These are phyloP conservation scores for Mytilinidion resinicola DNA, from an alignment of 495 filamentous ascomycete species.

Conservation along the genomic window DNA sequence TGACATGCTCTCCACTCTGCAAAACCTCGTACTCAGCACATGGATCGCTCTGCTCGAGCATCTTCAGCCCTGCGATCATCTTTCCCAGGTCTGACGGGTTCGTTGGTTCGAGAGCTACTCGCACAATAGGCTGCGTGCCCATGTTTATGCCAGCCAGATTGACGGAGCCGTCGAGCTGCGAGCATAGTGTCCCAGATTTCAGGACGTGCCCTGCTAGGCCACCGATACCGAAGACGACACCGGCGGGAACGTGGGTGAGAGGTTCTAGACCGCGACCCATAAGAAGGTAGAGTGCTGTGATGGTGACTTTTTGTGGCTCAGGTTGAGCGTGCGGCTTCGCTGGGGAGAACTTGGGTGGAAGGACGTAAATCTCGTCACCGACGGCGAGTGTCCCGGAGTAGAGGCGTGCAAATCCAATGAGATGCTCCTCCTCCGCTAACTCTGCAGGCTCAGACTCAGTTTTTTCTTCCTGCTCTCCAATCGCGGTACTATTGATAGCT, in stretches of 20 bases:
- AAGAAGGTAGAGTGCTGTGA: conserved; percentile 86
- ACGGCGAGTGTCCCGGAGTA: conserved; percentile 87
- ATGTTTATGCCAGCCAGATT: conserved; percentile 85
- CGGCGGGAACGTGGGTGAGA: conserved; percentile 78
- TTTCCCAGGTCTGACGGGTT: conserved; percentile 85
- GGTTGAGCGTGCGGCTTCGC: conserved; percentile 67
- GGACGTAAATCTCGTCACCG: conserved; percentile 83
- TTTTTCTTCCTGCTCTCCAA: conserved; percentile 36
- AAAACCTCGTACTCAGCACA: conserved; percentile 94
- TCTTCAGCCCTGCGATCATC: conserved; percentile 80
- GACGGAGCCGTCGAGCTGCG: conserved; percentile 77
- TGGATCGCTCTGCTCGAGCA: conserved; percentile 92
- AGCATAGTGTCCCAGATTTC: conserved; percentile 92
- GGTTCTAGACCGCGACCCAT: conserved; percentile 90
- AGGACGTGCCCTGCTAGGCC: conserved; percentile 86
- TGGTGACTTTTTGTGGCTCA: conserved; percentile 72
- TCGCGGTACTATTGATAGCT: conserved; percentile 45
- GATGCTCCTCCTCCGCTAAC: conserved; percentile 53
- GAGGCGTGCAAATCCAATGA: conserved; percentile 90
- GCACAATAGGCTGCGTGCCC: conserved; percentile 79
- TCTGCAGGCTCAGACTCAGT: conserved; percentile 36
- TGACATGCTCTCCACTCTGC: conserved; percentile 88
- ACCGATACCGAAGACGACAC: conserved; percentile 92
- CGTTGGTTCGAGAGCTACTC: conserved; percentile 85
- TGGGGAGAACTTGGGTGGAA: conserved; percentile 87